phyloP scores from a whole-genome alignment of 768 basidiomycete genomes.

The Psilocybe subaeruginosa region DNA sequence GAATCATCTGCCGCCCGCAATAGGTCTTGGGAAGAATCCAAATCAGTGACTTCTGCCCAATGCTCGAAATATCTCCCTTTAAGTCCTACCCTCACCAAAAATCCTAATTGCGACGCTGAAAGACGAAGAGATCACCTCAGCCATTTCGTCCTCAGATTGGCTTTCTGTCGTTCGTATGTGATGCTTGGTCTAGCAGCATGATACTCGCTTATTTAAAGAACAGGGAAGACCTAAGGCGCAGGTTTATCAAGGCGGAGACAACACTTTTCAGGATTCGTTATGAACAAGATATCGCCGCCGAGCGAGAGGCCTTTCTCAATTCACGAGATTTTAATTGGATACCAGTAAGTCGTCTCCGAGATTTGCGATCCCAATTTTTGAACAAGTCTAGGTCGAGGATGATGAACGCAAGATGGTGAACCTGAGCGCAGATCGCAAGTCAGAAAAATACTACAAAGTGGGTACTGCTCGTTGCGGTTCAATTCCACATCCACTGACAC shows the following conservation, averaged over 20 bases:
- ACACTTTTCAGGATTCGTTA: slow-evolving; percentile 85
- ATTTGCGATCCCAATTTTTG: background rate
- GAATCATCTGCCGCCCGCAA: slow-evolving; percentile 88
- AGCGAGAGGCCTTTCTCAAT: slow-evolving; percentile 67
- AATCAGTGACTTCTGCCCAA: slow-evolving; percentile 59
- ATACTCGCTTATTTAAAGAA: background rate
- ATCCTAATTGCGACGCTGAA: slow-evolving; percentile 56
- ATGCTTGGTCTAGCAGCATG: background rate
- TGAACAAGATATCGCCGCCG: slow-evolving; percentile 59
- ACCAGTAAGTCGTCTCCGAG: slow-evolving; percentile 40
- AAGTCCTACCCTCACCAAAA: slow-evolving; percentile 47
- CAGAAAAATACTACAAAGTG: slow-evolving; percentile 79
- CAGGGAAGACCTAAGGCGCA: slow-evolving; percentile 87
- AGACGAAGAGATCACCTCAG: slow-evolving; percentile 85
- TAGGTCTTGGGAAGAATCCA: slow-evolving; percentile 78
- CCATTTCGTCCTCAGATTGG: slow-evolving; percentile 92
- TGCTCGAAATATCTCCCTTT: slow-evolving; percentile 80
- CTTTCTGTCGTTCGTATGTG: slow-evolving; percentile 95
- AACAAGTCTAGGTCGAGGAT: slow-evolving; percentile 50
- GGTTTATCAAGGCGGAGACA: slow-evolving; percentile 90
- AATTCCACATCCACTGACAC: background rate
- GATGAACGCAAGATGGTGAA: slow-evolving; percentile 56
- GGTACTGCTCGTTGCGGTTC: background rate
- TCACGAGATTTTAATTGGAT: slow-evolving; percentile 69
- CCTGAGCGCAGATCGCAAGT: slow-evolving; percentile 36